Conservation (phyloP, 116 monocot genomes). For the Dioscorea cayenensis region DNA sequence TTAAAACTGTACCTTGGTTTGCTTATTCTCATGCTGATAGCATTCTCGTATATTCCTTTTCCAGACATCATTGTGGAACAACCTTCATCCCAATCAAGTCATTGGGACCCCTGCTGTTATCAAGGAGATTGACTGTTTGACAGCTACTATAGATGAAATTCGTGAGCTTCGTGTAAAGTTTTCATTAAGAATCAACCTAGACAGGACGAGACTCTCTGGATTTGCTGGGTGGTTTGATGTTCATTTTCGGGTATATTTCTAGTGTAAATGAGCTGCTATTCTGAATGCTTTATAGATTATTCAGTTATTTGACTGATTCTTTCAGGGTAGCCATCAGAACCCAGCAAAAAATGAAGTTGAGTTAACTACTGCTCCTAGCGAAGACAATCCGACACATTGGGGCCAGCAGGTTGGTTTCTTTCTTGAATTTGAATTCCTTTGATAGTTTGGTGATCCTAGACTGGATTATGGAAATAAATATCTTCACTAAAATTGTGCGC, state of each 20-base stretch:
- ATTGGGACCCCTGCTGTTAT: conserved; percentile 61
- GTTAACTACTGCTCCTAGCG: conserved; percentile 86
- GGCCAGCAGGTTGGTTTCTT: conserved; percentile 79
- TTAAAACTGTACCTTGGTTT: background rate
- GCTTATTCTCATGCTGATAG: background rate
- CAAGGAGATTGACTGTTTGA: conserved; percentile 86
- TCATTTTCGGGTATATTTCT: conserved; percentile 73
- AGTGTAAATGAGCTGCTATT: background rate
- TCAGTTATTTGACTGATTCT: background rate
- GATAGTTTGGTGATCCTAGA: background rate
- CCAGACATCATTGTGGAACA: conserved; percentile 88
- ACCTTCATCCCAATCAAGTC: conserved; percentile 72
- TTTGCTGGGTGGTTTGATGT: conserved; percentile 99
- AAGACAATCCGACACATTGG: conserved; percentile 72
- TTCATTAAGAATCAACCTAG: conserved; percentile 34
- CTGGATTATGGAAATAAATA: background rate
- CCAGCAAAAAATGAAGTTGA: conserved; percentile 54
- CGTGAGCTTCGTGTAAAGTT: conserved; percentile 37
- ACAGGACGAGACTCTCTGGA: conserved; percentile 55
- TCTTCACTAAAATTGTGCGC: too few species aligned
- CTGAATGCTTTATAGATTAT: background rate
- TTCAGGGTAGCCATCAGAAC: conserved; percentile 60
- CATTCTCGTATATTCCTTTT: background rate
- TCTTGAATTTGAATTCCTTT: background rate
- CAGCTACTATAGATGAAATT: conserved; percentile 84